These are phyloP conservation scores for Ruellia speciosa DNA, from an alignment of 305 asterid species.

Conservation along the genomic window DNA sequence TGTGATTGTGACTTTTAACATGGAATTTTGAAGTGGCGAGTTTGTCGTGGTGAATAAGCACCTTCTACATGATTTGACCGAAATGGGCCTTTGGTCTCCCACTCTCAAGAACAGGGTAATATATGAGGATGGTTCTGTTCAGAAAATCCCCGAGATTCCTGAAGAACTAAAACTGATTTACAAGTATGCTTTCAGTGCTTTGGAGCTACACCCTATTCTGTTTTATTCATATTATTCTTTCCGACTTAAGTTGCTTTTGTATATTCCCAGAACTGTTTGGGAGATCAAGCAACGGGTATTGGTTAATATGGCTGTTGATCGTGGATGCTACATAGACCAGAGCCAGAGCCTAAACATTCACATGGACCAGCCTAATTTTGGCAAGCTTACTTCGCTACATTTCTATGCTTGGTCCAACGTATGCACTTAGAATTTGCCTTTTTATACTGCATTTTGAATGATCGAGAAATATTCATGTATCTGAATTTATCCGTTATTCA, in stretches of 20 bases:
- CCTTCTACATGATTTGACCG: slow-evolving; percentile 82
- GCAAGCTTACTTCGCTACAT: slow-evolving; percentile 80
- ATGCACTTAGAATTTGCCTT: too few relatives aligned
- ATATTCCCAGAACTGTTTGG: slow-evolving; percentile 69
- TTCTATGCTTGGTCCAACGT: slow-evolving; percentile 86
- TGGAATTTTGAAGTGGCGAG: slow-evolving; percentile 53
- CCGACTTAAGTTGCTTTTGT: slow-evolving; percentile 11
- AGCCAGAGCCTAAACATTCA: slow-evolving; percentile 91
- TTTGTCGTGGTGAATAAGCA: slow-evolving; percentile 97
- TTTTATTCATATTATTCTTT: neutral
- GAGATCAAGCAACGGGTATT: slow-evolving; percentile 72
- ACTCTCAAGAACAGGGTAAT: slow-evolving; percentile 67
- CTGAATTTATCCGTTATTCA: too few relatives aligned
- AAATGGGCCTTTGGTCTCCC: slow-evolving; percentile 93
- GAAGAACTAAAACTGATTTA: slow-evolving; percentile 60
- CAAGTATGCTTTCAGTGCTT: slow-evolving; percentile 45
- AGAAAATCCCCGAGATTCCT: too few relatives aligned
- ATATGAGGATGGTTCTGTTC: slow-evolving; percentile 62
- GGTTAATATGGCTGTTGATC: slow-evolving; percentile 95
- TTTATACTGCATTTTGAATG: too few relatives aligned
- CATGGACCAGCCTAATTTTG: slow-evolving; percentile 81
- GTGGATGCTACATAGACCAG: slow-evolving; percentile 89
- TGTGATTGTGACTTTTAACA: slow-evolving; percentile 17
- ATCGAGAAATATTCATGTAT: too few relatives aligned
- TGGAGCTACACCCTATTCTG: slow-evolving; percentile 2